Evolutionary conservation across 805 yeast genomes (phyloP).

Genomic region (Scheffersomyces stipitis): DNA sequence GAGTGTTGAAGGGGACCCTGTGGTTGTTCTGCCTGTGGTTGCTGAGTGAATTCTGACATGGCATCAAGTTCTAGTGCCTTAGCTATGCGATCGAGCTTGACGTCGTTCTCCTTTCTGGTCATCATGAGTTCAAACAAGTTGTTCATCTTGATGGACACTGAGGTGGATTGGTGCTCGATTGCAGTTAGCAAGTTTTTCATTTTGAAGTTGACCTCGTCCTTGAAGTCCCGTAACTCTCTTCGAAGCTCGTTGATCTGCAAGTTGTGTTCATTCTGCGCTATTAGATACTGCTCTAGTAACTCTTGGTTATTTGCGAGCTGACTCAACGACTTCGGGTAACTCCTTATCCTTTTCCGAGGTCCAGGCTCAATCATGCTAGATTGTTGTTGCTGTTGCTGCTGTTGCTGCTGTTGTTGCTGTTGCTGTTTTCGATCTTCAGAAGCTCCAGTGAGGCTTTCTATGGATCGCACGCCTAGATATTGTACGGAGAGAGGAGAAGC

Average conservation of each 20-base stretch:
- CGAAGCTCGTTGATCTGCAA: conserved; percentile 2
- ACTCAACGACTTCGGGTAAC: not conserved
- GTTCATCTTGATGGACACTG: conserved; percentile 4
- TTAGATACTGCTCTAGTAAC: conserved; percentile 5
- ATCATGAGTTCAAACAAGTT: not conserved
- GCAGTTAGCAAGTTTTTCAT: conserved; percentile 2
- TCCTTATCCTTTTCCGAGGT: not conserved
- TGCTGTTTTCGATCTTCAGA: no score
- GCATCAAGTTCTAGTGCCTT: not conserved
- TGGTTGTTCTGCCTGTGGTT: no score
- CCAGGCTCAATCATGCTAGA: no score
- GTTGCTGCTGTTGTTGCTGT: not conserved
- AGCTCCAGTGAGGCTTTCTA: no score
- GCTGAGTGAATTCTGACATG: no score
- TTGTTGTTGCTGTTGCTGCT: not conserved
- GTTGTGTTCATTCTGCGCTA: conserved; percentile 5
- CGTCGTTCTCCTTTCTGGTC: not conserved
- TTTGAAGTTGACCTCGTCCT: conserved; percentile 7
- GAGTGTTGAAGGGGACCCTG: no score
- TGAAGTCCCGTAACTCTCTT: conserved; percentile 7
- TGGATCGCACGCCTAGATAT: no score
- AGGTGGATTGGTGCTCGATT: conserved; percentile 5
- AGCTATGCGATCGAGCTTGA: not conserved
- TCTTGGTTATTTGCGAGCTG: not conserved
- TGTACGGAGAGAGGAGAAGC: no score